Evolutionary conservation across 2,329 filamentous ascomycete species (phyloP).

Genomic region (Calonectria hongkongensis): DNA sequence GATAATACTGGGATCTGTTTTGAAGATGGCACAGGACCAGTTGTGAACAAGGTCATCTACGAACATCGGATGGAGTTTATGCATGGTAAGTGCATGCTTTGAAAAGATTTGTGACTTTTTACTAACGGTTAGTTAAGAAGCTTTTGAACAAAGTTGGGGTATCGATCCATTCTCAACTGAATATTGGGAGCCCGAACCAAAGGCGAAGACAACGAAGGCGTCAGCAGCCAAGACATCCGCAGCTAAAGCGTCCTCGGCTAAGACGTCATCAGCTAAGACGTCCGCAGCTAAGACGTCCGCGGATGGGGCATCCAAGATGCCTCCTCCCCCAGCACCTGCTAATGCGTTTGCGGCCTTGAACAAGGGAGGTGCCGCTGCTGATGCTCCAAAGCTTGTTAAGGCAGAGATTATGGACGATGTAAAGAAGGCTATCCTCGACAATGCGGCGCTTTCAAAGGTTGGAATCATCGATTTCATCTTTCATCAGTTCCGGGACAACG

Average conservation of each 20-base stretch:
- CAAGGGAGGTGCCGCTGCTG: slow-evolving; percentile 42
- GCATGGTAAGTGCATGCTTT: slow-evolving; percentile 71
- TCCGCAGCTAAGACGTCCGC: slow-evolving; percentile 23
- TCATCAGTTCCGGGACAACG: slow-evolving; percentile 60
- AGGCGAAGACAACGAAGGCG: slow-evolving; percentile 51
- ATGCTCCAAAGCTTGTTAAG: slow-evolving; percentile 59
- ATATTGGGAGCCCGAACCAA: slow-evolving; percentile 81
- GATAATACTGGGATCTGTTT: slow-evolving; percentile 89
- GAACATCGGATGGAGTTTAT: slow-evolving; percentile 85
- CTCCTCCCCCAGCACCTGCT: slow-evolving; percentile 57
- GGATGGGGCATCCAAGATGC: slow-evolving; percentile 55
- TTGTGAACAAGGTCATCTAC: slow-evolving; percentile 69
- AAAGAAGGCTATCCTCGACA: slow-evolving; percentile 64
- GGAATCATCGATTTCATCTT: slow-evolving; percentile 65
- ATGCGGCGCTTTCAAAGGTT: slow-evolving; percentile 63
- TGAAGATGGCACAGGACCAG: slow-evolving; percentile 75
- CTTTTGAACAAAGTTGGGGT: slow-evolving; percentile 68
- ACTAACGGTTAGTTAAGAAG: slow-evolving; percentile 60
- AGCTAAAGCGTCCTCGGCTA: slow-evolving; percentile 36
- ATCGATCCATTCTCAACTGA: slow-evolving; percentile 90
- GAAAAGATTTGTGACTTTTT: neutral
- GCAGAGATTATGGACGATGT: slow-evolving; percentile 64
- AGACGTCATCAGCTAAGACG: slow-evolving; percentile 5
- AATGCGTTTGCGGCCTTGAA: slow-evolving; percentile 63
- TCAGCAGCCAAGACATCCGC: slow-evolving; percentile 52